Evolutionary conservation across 345 rosid species (phyloP), one percentile per base, ranked within the genome.

Genomic region (Aquilaria malaccensis): DNA sequence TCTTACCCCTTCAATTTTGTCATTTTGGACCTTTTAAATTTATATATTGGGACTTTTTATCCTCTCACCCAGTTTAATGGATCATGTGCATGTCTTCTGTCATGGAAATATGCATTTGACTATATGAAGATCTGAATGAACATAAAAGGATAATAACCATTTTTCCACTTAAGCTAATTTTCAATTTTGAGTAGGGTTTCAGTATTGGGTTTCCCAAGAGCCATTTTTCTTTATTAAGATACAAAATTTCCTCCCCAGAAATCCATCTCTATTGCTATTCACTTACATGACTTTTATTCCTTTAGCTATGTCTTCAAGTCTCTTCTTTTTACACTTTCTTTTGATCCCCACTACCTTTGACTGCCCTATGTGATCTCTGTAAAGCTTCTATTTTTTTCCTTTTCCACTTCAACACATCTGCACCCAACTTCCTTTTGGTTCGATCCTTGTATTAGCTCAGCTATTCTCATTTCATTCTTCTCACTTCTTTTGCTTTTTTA

Each of bases 351-450:
- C 22, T 22, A 22, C 22, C 70, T 69, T 60, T 74, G 72, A 51
- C 37, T 60, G 67, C 81, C 75, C 85, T 81, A 82, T 85, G 86
- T 85, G 79, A 62, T 49, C 30, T 69, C 58, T 54, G 70, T 80
- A 78, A 79, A 74, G 72, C 15, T 66, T 10, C 45, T 32, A 10
- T n/a, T 49, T 22, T 61, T 59, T 62, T 46, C 68, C 56, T 54
- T 46, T 57, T 46, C 46, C 48, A 15, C 58, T 61, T 65, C 66
- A 62, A 62, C 41, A 70, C 41, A 53, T 11, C 7, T 11, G 4
- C 48, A 11, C 47, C 47, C 57, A 55, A 56, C 56, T 65, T 48
- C 62, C 62, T n/a, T 15, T 43, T 22, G 9, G 32, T 56, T 49
- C 47, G 13, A 2, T 49, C 4, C 2, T 29, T 22, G 22, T 1